These are phyloP conservation scores for Leersia perrieri DNA, from an alignment of 176 grass and related monocot species.

Conservation along the genomic window DNA sequence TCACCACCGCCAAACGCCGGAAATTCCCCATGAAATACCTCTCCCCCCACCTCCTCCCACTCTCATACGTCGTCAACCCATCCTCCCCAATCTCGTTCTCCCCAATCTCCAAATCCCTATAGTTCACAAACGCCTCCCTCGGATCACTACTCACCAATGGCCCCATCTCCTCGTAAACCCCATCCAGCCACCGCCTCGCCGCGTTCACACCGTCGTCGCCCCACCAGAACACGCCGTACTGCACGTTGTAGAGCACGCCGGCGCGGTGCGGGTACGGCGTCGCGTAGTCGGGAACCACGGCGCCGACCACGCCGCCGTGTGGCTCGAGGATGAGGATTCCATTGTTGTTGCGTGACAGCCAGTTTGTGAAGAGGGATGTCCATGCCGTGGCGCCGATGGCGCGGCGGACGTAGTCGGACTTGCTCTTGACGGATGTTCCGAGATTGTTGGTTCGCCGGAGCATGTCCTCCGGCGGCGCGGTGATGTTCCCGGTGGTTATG, in stretches of 20 bases:
- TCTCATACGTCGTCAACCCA: conserved; percentile 26
- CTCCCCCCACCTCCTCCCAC: conserved; percentile 12
- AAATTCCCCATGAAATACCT: conserved; percentile 45
- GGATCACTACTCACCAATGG: conserved; percentile 23
- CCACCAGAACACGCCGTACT: conserved; percentile 24
- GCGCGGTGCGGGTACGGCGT: conserved; percentile 42
- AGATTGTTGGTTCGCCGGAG: conserved; percentile 9
- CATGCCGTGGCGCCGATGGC: neutral
- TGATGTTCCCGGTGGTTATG: neutral
- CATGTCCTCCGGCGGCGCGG: neutral
- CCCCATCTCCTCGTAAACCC: neutral
- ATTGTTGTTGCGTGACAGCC: neutral
- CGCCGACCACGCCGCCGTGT: conserved; percentile 24
- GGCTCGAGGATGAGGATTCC: conserved; percentile 35
- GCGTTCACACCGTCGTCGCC: neutral
- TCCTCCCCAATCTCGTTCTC: conserved; percentile 20
- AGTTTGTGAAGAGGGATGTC: neutral
- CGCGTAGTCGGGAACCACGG: neutral
- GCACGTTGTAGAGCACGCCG: conserved; percentile 33
- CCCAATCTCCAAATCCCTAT: conserved; percentile 42
- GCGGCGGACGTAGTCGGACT: conserved; percentile 39
- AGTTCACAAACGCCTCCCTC: conserved; percentile 47
- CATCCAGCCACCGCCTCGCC: conserved; percentile 10
- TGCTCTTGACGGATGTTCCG: conserved; percentile 25
- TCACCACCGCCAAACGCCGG: conserved; percentile 26